These are phyloP conservation scores for Pyricularia grisea DNA, from an alignment of 2,329 filamentous ascomycete species.

Conservation along the genomic window DNA sequence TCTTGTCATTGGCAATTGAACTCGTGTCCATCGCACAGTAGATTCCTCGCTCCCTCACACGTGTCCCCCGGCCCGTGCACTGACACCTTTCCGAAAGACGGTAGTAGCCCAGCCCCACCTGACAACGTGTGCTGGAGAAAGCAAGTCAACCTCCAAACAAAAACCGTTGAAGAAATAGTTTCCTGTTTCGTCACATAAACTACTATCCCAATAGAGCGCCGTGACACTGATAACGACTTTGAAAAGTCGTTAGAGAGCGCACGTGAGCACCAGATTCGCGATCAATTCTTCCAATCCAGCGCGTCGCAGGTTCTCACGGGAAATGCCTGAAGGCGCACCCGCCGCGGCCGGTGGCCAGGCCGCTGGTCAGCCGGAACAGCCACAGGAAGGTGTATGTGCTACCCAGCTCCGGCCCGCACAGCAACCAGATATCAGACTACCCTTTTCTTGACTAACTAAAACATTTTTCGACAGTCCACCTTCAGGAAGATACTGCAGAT, in stretches of 20 bases:
- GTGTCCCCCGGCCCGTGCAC: background rate
- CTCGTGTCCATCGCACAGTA: background rate
- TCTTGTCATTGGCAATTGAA: background rate
- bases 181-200: background rate
- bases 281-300: background rate
- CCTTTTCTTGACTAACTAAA: background rate
- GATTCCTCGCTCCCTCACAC: background rate
- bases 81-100: background rate
- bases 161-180: background rate
- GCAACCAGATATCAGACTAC: background rate
- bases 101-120: background rate
- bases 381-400: constrained; percentile 22
- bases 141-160: background rate
- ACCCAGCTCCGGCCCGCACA: background rate
- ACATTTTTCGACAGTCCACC: constrained; percentile 17
- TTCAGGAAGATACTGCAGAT: constrained; percentile 41
- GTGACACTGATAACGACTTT: background rate
- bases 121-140: background rate
- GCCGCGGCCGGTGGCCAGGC: constrained; percentile 19
- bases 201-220: background rate
- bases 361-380: constrained; percentile 13
- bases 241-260: background rate
- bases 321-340: constrained; percentile 22
- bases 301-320: constrained; percentile 4
- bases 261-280: background rate